Evolutionary conservation across 768 basidiomycete species (phyloP).

Genomic region (Rickenella mellea): DNA sequence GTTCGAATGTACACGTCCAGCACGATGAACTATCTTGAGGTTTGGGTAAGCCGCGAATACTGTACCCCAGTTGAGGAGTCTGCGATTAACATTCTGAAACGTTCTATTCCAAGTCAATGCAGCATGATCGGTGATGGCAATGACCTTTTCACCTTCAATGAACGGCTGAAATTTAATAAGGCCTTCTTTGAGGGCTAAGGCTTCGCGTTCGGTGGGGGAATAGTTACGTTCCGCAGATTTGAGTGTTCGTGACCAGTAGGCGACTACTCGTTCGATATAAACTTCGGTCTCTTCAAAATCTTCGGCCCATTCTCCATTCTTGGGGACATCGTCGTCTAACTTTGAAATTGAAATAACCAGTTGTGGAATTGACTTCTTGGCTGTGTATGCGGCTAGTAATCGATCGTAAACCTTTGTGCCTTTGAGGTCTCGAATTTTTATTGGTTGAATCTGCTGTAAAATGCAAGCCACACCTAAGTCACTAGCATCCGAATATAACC

Average conservation of each 20-base stretch:
- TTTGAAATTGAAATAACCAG: conserved; percentile 7
- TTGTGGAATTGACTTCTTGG: conserved; percentile 1
- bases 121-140: conserved; percentile 20
- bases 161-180: conserved; percentile 19
- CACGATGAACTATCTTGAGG: conserved; percentile 10
- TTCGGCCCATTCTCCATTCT: conserved; percentile 8
- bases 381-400: conserved; percentile 5
- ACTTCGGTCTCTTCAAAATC: conserved; percentile 22
- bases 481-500: conserved; percentile 21
- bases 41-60: conserved; percentile 13
- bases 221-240: conserved; percentile 32
- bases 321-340: conserved; percentile 2
- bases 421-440: conserved; percentile 10
- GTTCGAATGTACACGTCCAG: conserved; percentile 29
- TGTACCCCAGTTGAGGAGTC: conserved; percentile 22
- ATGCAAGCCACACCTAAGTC: conserved; percentile 22
- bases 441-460: conserved; percentile 18
- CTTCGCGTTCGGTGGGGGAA: conserved; percentile 30
- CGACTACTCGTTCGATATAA: conserved; percentile 19
- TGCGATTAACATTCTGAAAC: conserved; percentile 16
- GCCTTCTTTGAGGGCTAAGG: conserved; percentile 34
- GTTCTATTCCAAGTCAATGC: conserved; percentile 19
- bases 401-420: conserved; percentile 12
- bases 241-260: conserved; percentile 6
- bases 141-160: conserved; percentile 12